phyloP scores from a whole-genome alignment of 192 early-diverging fungal genomes.

The Chytriomyces sp. region DNA sequence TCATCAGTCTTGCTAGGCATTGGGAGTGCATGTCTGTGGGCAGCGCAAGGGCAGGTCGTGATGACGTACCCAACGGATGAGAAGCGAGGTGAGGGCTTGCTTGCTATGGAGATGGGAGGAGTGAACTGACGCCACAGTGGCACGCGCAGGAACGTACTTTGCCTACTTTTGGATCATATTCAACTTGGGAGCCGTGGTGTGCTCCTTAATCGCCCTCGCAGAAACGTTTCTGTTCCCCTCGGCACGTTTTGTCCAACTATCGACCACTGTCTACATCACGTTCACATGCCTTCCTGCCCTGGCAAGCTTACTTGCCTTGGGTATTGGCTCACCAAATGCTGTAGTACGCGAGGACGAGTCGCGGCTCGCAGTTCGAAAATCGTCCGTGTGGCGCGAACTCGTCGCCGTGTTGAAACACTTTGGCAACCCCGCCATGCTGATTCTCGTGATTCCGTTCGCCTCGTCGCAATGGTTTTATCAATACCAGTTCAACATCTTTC shows the following conservation, averaged over 20 bases:
- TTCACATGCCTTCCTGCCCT: not conserved
- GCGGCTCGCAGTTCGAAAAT: slow-evolving; percentile 4
- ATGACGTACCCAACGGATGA: slow-evolving; percentile 79
- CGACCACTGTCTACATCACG: not conserved
- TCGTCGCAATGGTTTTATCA: slow-evolving; percentile 80
- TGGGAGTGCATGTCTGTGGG: slow-evolving; percentile 72
- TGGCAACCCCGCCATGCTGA: slow-evolving; percentile 64
- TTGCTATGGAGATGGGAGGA: too few species aligned
- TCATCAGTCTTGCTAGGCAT: slow-evolving; percentile 78
- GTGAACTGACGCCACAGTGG: too few species aligned
- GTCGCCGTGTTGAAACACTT: slow-evolving; percentile 62
- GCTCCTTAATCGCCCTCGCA: slow-evolving; percentile 71
- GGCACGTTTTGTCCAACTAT: not conserved
- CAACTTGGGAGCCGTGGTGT: slow-evolving; percentile 85
- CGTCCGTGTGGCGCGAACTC: slow-evolving; percentile 60
- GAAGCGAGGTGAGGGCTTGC: too few species aligned
- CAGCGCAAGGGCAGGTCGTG: slow-evolving; percentile 69
- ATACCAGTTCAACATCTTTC: slow-evolving; percentile 77
- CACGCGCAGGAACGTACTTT: slow-evolving; percentile 77
- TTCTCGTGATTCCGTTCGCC: too few species aligned
- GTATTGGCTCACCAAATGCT: not conserved
- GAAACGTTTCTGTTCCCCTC: not conserved
- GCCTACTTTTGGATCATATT: slow-evolving; percentile 83
- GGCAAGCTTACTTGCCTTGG: not conserved
- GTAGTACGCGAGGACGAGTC: not conserved